Evolutionary conservation across 2,329 filamentous ascomycete genomes (phyloP), one percentile per base, ranked within the genome.

Genomic region (Fusarium camptoceras): DNA sequence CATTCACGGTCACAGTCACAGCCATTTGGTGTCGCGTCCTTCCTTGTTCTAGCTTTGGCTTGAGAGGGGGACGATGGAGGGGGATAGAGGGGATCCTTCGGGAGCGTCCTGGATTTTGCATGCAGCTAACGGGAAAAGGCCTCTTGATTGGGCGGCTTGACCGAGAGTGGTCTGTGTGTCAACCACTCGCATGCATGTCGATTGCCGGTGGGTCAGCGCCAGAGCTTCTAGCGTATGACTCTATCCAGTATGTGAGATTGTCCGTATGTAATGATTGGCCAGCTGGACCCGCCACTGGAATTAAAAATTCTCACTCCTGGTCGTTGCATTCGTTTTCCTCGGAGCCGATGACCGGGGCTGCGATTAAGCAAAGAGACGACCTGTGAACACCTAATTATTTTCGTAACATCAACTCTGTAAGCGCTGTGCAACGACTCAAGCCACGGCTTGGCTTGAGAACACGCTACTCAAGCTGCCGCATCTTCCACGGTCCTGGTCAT

Each of bases 261-360:
- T 43, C 31, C 53, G 54, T 57, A 58, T 48, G 37, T 48, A 56
- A 68, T 73, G 71, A 72, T 73, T 73, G 68, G 71, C 22, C 15
- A 18, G n/a, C 22, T 42, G 20, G 59, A 57, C 60, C 71, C 70
- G 63, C 66, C 62, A 71, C 66, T 62, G 62, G 64, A 59, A 69
- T 55, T 66, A 59, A 75, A 75, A 75, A 67, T 73, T 74, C 61
- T 64, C 59, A 41, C 44, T 67, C 47, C 47, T 55, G 24, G 55
- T 44, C n/a, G 31, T 54, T 37, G 31, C 27, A 56, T 61, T 66
- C 58, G 47, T 58, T 44, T 42, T 50, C 34, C 54, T 65, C 71
- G 64, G 73, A 73, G 71, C 72, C 73, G 73, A 75, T 71, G 62
- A 61, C 72, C 70, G 65, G 68, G 67, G 47, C 31, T 59, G 27